These are phyloP conservation scores for Fusarium sp. DNA, from an alignment of 2,329 filamentous ascomycete species.

Conservation along the genomic window DNA sequence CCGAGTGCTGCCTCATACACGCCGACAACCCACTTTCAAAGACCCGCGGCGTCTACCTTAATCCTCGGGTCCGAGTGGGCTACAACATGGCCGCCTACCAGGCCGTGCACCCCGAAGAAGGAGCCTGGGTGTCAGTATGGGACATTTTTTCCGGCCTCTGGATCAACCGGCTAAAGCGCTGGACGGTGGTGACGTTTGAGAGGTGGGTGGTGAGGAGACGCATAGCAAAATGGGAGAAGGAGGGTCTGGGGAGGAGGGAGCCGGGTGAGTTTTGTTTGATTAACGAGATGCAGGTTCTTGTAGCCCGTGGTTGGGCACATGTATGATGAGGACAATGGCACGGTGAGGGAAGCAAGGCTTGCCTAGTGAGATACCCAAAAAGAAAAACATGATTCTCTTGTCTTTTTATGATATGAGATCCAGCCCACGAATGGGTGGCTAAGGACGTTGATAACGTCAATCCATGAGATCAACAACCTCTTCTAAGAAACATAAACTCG, in stretches of 20 bases:
- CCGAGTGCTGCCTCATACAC: constrained; percentile 83
- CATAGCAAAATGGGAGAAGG: constrained; percentile 53
- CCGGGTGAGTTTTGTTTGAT: constrained; percentile 65
- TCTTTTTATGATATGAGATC: neutral
- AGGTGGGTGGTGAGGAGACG: constrained; percentile 52
- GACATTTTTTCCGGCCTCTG: constrained; percentile 67
- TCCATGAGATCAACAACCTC: neutral
- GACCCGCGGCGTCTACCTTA: constrained; percentile 71
- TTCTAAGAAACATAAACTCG: neutral
- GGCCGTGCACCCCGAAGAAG: constrained; percentile 54
- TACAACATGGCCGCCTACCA: constrained; percentile 68
- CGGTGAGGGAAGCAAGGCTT: neutral
- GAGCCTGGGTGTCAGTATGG: constrained; percentile 60
- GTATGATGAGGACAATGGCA: constrained; percentile 49
- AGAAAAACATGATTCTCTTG: neutral
- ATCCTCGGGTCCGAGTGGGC: constrained; percentile 75
- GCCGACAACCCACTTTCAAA: constrained; percentile 72
- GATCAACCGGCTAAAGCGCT: constrained; percentile 66
- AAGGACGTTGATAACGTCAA: neutral
- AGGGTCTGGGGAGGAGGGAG: constrained; percentile 52
- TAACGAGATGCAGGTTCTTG: constrained; percentile 71
- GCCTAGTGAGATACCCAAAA: constrained; percentile 27
- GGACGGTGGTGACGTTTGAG: constrained; percentile 49
- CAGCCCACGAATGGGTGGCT: neutral
- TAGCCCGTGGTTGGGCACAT: constrained; percentile 69